Conservation (phyloP, 2,329 filamentous ascomycete species). For the Scopulariopsis brevicaulis region DNA sequence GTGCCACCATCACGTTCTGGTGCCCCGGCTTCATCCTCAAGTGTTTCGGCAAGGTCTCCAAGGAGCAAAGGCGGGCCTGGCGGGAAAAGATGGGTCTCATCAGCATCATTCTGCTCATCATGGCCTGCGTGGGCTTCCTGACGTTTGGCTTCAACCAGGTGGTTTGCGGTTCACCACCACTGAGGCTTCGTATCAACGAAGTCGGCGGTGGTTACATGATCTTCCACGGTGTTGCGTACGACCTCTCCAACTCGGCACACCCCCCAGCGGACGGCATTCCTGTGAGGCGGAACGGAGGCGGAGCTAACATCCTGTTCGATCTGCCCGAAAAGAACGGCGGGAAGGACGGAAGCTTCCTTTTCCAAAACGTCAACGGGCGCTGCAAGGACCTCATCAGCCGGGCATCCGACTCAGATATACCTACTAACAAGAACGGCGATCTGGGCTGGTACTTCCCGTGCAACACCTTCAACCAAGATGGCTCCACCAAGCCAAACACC, state of each 20-base stretch:
- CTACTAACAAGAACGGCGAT: constrained; percentile 59
- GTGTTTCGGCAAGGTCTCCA: constrained; percentile 76
- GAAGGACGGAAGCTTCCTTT: constrained; percentile 92
- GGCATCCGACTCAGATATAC: constrained; percentile 62
- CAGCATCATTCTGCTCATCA: constrained; percentile 83
- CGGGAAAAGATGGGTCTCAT: constrained; percentile 95
- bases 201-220: constrained; percentile 84
- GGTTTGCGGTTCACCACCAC: constrained; percentile 65
- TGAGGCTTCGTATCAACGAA: constrained; percentile 71
- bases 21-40: constrained; percentile 72
- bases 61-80: constrained; percentile 86
- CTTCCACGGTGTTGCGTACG: constrained; percentile 85
- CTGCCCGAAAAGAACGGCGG: constrained; percentile 71
- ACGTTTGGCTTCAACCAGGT: constrained; percentile 92
- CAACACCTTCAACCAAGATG: constrained; percentile 84
- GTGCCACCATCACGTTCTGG: constrained; percentile 90
- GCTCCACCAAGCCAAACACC: constrained; percentile 64
- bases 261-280: constrained; percentile 72
- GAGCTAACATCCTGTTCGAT: constrained; percentile 77
- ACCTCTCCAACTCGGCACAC: constrained; percentile 67
- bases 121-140: constrained; percentile 81
- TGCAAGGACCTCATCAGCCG: constrained; percentile 84
- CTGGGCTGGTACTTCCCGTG: constrained; percentile 98
- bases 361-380: constrained; percentile 95
- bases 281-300: constrained; percentile 28